A percentile compares a stretch with the other conserved stretches of the same genome.
phyloP scores from a whole-genome alignment of 768 basidiomycete species.

The Amanita subjunquillea region DNA sequence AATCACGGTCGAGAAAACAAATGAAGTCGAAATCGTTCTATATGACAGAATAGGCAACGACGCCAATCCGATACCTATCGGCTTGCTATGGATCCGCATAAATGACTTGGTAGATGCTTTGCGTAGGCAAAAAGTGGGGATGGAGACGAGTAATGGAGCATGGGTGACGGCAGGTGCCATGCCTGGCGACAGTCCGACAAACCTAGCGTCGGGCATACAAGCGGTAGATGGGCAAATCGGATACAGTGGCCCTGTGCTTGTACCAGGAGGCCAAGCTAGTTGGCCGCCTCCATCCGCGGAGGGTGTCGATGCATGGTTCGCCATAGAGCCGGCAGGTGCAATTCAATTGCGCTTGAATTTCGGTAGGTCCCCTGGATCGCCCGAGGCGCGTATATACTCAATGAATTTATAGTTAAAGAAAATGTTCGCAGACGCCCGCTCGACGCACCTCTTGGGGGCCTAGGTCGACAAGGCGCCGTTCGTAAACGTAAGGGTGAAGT shows the following conservation, averaged over 20 bases:
- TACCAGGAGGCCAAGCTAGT: constrained; percentile 12
- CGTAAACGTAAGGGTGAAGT: constrained; percentile 97
- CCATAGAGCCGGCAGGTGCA: constrained; percentile 95
- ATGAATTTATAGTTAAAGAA: constrained; percentile 70
- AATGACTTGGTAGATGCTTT: constrained; percentile 91
- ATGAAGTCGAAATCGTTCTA: constrained; percentile 94
- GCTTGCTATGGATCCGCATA: constrained; percentile 90
- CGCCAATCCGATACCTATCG: constrained; percentile 77
- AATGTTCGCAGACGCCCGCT: constrained; percentile 94
- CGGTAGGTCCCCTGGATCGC: constrained; percentile 40
- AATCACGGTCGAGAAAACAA: constrained; percentile 94
- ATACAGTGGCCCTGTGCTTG: constrained; percentile 28
- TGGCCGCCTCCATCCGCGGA: constrained; percentile 34
- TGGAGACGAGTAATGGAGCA: constrained; percentile 78
- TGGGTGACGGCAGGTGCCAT: constrained; percentile 96
- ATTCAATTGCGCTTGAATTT: constrained; percentile 84
- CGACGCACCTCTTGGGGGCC: constrained; percentile 74
- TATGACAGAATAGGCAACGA: constrained; percentile 88
- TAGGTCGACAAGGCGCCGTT: constrained; percentile 96
- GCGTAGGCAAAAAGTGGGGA: constrained; percentile 81
- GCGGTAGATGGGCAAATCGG: constrained; percentile 36
- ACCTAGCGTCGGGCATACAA: constrained; percentile 18
- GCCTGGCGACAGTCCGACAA: constrained; percentile 46
- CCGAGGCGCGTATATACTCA: constrained; percentile 8
- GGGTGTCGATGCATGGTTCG: constrained; percentile 95